Percentiles rank a stretch among this genome's conserved stretches.
Conservation (phyloP, 164 flowering plant species). For the Dillenia turbinata region DNA sequence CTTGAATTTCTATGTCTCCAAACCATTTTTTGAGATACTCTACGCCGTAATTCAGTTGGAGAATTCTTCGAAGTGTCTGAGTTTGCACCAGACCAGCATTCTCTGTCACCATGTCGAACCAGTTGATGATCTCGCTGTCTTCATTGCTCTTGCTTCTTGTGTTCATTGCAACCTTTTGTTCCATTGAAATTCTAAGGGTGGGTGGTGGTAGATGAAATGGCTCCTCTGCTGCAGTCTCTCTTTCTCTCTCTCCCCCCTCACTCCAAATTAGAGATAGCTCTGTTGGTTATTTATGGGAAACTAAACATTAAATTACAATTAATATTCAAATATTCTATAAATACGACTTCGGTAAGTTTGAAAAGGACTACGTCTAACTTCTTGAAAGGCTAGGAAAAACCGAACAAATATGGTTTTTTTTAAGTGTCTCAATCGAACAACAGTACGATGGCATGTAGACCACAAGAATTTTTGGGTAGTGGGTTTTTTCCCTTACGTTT, state of each 20-base stretch:
- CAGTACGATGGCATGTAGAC: constrained; percentile 28
- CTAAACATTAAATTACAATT: too few species aligned
- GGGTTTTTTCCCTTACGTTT: too few species aligned
- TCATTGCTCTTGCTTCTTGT: constrained; percentile 4
- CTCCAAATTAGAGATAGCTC: too few species aligned
- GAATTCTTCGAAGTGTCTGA: constrained; percentile 54
- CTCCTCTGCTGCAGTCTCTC: too few species aligned
- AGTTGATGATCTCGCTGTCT: constrained; percentile 33
- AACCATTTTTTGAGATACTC: constrained; percentile 71
- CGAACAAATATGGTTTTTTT: too few species aligned
- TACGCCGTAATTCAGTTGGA: constrained; percentile 45
- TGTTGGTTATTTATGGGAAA: too few species aligned
- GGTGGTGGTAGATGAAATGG: too few species aligned
- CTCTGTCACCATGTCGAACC: constrained; percentile 63
- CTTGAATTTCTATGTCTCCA: constrained; percentile 36
- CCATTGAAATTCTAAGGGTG: constrained; percentile 1
- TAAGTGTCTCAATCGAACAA: not conserved
- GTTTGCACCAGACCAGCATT: constrained; percentile 49
- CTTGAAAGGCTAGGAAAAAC: not conserved
- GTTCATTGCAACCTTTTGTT: constrained; percentile 1
- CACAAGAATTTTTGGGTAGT: constrained; percentile 13
- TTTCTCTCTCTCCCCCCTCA: too few species aligned
- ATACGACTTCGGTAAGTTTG: not conserved
- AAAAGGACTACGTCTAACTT: not conserved
- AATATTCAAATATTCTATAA: too few species aligned